Evolutionary conservation across 305 asterid genomes (phyloP).

Genomic region (Rubia balearica): DNA sequence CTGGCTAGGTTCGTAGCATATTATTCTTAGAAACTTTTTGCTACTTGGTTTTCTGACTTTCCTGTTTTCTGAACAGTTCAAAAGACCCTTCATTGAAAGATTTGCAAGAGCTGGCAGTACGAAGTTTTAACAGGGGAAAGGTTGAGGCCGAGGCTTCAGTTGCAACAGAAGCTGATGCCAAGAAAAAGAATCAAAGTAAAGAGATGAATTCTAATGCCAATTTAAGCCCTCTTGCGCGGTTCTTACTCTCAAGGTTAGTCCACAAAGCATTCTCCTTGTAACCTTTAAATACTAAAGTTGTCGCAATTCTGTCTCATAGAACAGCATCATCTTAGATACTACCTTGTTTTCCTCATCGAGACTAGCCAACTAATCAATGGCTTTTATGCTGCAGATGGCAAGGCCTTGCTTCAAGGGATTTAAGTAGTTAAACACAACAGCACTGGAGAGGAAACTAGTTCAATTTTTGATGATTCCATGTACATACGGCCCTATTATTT

Average conservation of each 20-base stretch:
- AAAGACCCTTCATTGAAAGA: constrained; percentile 75
- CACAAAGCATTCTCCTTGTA: constrained; percentile 2
- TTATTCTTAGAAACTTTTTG: constrained; percentile 11
- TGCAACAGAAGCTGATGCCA: constrained; percentile 49
- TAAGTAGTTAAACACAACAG: constrained; percentile 38
- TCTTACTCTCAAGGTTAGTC: constrained; percentile 92
- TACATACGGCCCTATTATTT: constrained; percentile 31
- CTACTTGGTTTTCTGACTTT: constrained; percentile 22
- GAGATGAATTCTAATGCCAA: constrained; percentile 72
- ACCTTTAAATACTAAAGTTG: not conserved
- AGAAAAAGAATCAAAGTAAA: constrained; percentile 64
- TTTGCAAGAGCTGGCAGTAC: constrained; percentile 75
- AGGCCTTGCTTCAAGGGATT: constrained; percentile 77
- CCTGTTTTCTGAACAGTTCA: constrained; percentile 47
- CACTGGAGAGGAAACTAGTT: constrained; percentile 19
- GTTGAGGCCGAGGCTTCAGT: constrained; percentile 39
- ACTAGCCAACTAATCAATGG: constrained; percentile 7
- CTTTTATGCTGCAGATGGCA: constrained; percentile 74
- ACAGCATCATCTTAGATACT: not conserved
- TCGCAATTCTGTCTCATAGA: not conserved
- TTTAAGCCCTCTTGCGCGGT: constrained; percentile 93
- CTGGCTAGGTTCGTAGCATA: constrained; percentile 61
- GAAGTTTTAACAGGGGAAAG: constrained; percentile 55
- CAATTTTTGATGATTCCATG: constrained; percentile 32
- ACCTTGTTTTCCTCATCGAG: not conserved